Conservation (phyloP, 2,329 filamentous ascomycete genomes). For the Neonectria hederae region DNA sequence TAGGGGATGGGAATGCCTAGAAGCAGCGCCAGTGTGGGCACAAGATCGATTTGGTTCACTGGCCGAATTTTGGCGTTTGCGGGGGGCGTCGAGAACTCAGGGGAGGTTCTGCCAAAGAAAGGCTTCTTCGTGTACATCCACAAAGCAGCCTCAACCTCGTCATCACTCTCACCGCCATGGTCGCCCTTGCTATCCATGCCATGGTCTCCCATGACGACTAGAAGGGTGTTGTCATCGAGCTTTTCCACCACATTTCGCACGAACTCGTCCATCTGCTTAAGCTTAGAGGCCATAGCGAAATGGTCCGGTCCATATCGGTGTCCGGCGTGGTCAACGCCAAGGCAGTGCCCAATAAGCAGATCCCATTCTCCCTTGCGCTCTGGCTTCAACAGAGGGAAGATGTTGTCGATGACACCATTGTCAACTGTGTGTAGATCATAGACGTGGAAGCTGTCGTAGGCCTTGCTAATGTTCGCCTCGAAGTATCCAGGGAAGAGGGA, state of each 20-base stretch:
- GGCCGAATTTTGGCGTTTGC: conserved; percentile 80
- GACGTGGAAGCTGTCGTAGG: conserved; percentile 98
- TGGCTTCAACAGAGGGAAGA: conserved; percentile 81
- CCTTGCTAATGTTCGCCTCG: conserved; percentile 81
- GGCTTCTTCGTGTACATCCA: conserved; percentile 98
- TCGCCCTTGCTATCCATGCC: conserved; percentile 98
- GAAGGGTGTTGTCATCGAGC: conserved; percentile 85
- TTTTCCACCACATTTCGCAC: conserved; percentile 74
- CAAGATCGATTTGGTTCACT: conserved; percentile 89
- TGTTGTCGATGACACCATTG: conserved; percentile 90
- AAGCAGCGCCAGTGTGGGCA: conserved; percentile 88
- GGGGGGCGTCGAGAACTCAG: conserved; percentile 66
- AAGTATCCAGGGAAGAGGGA: conserved; percentile 94
- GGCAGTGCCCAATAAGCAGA: conserved; percentile 90
- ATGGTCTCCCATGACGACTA: conserved; percentile 98
- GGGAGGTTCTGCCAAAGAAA: conserved; percentile 80
- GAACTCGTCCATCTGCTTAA: conserved; percentile 89
- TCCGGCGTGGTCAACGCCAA: conserved; percentile 96
- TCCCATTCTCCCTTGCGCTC: conserved; percentile 81
- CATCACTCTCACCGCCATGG: conserved; percentile 97
- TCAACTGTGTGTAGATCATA: conserved; percentile 98
- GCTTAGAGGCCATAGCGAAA: conserved; percentile 87
- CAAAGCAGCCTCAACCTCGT: conserved; percentile 91
- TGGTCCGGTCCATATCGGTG: conserved; percentile 96
- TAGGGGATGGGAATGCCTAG: conserved; percentile 93